These are phyloP conservation scores for Eragrostis curvula DNA, from an alignment of 176 grass and related monocot genomes.

Conservation along the genomic window DNA sequence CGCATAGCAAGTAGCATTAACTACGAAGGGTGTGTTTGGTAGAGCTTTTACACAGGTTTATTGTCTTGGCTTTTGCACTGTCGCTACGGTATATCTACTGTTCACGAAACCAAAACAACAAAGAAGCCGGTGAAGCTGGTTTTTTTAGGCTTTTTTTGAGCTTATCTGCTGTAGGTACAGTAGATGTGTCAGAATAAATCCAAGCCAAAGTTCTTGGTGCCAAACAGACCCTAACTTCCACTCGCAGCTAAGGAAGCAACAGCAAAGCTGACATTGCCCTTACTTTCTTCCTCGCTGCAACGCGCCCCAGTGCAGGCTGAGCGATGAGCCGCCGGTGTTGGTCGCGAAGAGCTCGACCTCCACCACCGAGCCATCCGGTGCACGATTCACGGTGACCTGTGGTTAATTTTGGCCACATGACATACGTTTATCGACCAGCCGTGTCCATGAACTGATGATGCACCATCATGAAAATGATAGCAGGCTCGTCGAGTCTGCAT, in stretches of 20 bases:
- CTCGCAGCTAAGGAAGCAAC: neutral
- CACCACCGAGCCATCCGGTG: conserved; percentile 27
- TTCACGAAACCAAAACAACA: no score
- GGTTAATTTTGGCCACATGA: neutral
- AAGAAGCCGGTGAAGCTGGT: no score
- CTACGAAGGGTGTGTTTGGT: no score
- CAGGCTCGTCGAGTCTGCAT: neutral
- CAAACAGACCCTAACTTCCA: no score
- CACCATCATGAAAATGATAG: neutral
- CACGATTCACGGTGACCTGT: conserved; percentile 59
- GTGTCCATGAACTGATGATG: neutral
- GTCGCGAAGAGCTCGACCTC: conserved; percentile 67
- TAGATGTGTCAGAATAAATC: no score
- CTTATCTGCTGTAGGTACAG: no score
- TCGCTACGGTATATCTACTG: no score
- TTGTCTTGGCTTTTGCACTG: no score
- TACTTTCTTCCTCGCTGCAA: conserved; percentile 59
- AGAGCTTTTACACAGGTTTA: no score
- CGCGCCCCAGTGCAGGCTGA: conserved; percentile 88
- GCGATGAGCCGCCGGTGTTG: conserved; percentile 51
- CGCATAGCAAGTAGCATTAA: no score
- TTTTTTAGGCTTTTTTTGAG: no score
- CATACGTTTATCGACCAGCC: neutral
- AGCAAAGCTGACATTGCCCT: neutral
- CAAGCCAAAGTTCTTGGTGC: no score